Evolutionary conservation across 306 rosid genomes (phyloP), one percentile per base, ranked within the genome.

Genomic region (Chamaecrista fasciculata): DNA sequence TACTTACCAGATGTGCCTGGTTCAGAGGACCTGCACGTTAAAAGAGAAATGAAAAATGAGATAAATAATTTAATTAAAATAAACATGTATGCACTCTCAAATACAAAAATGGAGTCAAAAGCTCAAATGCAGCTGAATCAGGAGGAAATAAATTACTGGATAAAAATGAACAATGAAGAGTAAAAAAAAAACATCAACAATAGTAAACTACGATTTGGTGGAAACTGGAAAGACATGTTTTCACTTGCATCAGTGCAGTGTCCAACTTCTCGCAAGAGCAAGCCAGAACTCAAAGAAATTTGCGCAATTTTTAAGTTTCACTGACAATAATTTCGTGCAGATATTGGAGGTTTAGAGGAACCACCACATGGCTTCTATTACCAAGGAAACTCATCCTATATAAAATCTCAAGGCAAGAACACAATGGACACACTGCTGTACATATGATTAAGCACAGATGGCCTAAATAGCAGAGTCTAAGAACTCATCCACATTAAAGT

Each of bases 1-100:
- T 59, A 4, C 65, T 59, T 59, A 59, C 65, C 65, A 59, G 65
- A 59, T 34, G 65, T 59, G 46, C 65, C 65, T 33, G 44, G 65
- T 16, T 59, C 65, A 59, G 65, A 59, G 44, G 65, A 59, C 65
- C 65, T 59, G 65, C 46, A 59, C 21, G 19, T 33, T 19, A 34
- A 33, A 60, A 19, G 47, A 36, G 26, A 31, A 34, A n/a, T 29
- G 42, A 57, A 6, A 29, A 58, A 60, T 60, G 29, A 60, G 66
- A 60, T 19, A 36, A 36, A 16, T 9, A 11, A 19, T 34, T 25
- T 25, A 8, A 42, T 29, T 40, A 33, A 19, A 42, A 59, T 11
- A 59, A 59, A 47, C 21, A 46, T 0, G 25, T 21, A 60, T 10
- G 66, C 18, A 60, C 26, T 23, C 19, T 46, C 16, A 20, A 59